phyloP scores from a whole-genome alignment of 768 basidiomycete species.

The Tricholoma matsutake region DNA sequence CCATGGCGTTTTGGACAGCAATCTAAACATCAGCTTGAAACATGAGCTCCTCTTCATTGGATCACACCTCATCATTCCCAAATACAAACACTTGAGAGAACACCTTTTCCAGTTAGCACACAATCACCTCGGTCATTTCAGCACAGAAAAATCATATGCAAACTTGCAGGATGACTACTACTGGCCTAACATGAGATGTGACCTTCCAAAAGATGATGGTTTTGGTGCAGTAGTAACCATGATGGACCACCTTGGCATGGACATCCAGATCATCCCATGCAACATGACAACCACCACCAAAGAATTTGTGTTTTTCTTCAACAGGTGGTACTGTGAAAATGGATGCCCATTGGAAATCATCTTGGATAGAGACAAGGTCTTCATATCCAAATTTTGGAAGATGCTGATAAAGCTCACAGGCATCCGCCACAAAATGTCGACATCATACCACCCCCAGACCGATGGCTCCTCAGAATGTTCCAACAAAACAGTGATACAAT shows the following conservation, averaged over 20 bases:
- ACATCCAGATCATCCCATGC: slow-evolving; percentile 3
- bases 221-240: slow-evolving; percentile 20
- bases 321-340: slow-evolving; percentile 29
- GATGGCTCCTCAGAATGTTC: neutral
- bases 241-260: slow-evolving; percentile 14
- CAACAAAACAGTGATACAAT: neutral
- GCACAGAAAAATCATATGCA: too few species aligned
- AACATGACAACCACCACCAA: slow-evolving; percentile 15
- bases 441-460: neutral
- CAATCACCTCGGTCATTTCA: too few species aligned
- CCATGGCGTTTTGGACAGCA: too few species aligned
- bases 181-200: too few species aligned
- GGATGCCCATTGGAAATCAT: slow-evolving; percentile 29
- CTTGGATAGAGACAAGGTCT: slow-evolving; percentile 31
- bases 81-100: too few species aligned
- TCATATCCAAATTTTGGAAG: slow-evolving; percentile 20
- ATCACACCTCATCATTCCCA: too few species aligned
- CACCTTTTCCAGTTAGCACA: too few species aligned
- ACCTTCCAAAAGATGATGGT: slow-evolving; percentile 24
- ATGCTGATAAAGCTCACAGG: neutral
- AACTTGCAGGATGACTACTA: too few species aligned
- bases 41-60: too few species aligned
- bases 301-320: slow-evolving; percentile 23
- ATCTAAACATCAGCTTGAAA: too few species aligned
- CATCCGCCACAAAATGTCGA: slow-evolving; percentile 2